These are phyloP conservation scores for Cladophialophora carrionii DNA, from an alignment of 2,329 filamentous ascomycete species.

Conservation along the genomic window DNA sequence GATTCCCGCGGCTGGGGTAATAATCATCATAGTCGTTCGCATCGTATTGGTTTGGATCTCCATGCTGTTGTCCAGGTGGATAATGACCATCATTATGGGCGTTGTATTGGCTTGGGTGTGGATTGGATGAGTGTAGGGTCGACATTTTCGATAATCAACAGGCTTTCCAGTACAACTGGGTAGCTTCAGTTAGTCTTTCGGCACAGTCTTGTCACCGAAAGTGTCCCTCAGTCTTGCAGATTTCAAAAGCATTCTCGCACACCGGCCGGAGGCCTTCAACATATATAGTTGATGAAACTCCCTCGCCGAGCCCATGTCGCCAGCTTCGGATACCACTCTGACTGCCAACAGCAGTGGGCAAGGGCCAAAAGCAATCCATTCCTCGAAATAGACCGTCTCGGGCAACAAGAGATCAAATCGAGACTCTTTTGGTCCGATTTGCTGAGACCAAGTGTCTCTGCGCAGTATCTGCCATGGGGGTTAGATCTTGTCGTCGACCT, in stretches of 20 bases:
- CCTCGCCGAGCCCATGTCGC: background rate
- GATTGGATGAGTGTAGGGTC: no score
- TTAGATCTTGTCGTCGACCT: background rate
- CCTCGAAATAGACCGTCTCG: background rate
- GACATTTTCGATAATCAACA: no score
- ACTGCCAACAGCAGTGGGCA: background rate
- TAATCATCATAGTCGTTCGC: background rate
- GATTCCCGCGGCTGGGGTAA: background rate
- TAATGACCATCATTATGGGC: background rate
- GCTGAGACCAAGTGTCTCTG: background rate
- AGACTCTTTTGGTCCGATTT: background rate
- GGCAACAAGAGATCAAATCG: background rate
- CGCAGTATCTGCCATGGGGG: background rate
- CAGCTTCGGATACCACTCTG: background rate
- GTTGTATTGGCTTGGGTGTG: no score
- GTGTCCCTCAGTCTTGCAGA: background rate
- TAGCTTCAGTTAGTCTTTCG: background rate
- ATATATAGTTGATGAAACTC: background rate
- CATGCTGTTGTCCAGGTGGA: background rate
- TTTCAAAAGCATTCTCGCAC: background rate
- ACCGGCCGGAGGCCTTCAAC: background rate
- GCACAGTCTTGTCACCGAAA: background rate
- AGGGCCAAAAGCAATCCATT: background rate
- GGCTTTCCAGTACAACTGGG: no score
- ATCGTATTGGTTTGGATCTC: background rate